Base-by-base conservation (phyloP, 2,329 filamentous ascomycete species). In the Apiospora sp. region DNA sequence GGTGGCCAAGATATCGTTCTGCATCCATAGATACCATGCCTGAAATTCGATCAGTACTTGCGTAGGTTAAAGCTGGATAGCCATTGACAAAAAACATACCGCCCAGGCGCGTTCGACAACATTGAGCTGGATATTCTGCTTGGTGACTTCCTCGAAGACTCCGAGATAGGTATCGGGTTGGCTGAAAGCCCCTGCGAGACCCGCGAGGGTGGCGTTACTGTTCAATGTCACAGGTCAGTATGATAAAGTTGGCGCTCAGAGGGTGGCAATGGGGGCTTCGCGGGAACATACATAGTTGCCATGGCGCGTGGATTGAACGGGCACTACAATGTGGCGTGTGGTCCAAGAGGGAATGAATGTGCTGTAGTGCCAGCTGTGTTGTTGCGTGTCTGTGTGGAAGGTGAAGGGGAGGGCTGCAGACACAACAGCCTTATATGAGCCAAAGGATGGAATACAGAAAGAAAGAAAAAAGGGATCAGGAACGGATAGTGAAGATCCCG, bases 11-110 rank as follows among this genome's bases (percentile, higher is more conserved):
- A 93, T 92, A 85, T 99, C 96, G 83, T 99, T 99, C 83, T 97
- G 94, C 93, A 98, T 98, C 89, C 92, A 99, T 22, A 96, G 90
- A 83, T 99, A 99, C 96, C 95, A 98, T 54, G 95, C 92, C 84
- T 91, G 72, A 54, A 71, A 72, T 73, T 78, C n/a, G 71, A 71
- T 71, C 71, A 72, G 74, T 51, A 54, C 16, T 41, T 7, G 41
- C 19, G 10, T 12, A 46, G n/a, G 10, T 48, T 48, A 16, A 3
- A 37, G 8, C 8, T 19, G 41, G n/a, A 14, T 19, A 22, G 67
- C 7, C 24, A 13, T 46, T 19, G 27, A 69, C 13, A 34, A 48
- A 70, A 44, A 73, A 89, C 90, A 81, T 87, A 91, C 90, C 69
- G 94, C 93, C 96, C 96, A 99, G 77, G 98, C 87, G 81, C 92